Evolutionary conservation across 768 basidiomycete genomes (phyloP).

Genomic region (Mycena pura): DNA sequence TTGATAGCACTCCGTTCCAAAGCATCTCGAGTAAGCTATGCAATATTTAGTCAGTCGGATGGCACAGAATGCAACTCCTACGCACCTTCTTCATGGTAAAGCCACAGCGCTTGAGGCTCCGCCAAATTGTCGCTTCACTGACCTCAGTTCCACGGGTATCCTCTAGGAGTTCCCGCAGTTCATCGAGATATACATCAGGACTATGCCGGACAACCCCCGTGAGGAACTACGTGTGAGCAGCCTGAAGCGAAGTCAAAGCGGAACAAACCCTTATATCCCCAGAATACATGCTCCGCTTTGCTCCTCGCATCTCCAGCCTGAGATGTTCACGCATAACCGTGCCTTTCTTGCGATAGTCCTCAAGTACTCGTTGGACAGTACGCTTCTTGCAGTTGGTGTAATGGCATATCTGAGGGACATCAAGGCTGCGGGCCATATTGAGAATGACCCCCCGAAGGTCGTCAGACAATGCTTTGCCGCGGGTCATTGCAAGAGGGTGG

Average conservation of each 20-base stretch:
- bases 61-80: not conserved
- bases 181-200: slow-evolving; percentile 31
- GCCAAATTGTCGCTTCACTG: slow-evolving; percentile 21
- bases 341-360: not conserved
- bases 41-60: not conserved
- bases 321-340: not conserved
- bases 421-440: not conserved
- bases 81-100: slow-evolving; percentile 27
- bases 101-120: slow-evolving; percentile 23
- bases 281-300: not conserved
- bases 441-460: not conserved
- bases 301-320: not conserved
- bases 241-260: not conserved
- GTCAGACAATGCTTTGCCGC: not conserved
- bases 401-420: not conserved
- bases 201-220: slow-evolving; percentile 22
- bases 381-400: not conserved
- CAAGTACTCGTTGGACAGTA: not conserved
- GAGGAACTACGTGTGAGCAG: slow-evolving; percentile 17
- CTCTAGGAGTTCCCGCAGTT: slow-evolving; percentile 30
- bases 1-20: not conserved
- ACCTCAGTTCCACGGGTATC: slow-evolving; percentile 20
- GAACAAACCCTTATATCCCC: not conserved
- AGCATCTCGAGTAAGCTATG: slow-evolving; percentile 3
- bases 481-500: no score